phyloP scores from a whole-genome alignment of 2,329 filamentous ascomycete species.

The Epichloe amarillans region DNA sequence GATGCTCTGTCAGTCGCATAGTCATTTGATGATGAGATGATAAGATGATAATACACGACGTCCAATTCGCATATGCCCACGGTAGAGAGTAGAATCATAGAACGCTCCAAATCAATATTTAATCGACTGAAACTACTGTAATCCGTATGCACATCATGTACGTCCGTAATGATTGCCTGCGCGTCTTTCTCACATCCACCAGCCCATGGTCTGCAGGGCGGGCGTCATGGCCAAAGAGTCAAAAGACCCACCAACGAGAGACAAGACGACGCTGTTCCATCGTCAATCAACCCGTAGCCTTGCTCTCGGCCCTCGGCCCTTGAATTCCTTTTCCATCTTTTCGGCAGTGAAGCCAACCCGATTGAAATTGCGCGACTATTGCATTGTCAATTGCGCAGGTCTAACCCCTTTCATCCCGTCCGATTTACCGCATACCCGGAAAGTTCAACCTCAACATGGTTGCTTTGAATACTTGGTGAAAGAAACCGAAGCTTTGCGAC shows the following conservation, averaged over 20 bases:
- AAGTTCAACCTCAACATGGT: slow-evolving; percentile 3
- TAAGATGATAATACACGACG: neutral
- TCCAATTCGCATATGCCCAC: neutral
- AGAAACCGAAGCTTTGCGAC: slow-evolving; percentile 5
- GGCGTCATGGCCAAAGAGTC: neutral
- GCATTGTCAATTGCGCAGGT: neutral
- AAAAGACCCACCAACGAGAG: slow-evolving; percentile 8
- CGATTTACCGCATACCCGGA: slow-evolving; percentile 4
- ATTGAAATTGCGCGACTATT: neutral
- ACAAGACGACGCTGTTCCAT: slow-evolving; percentile 7
- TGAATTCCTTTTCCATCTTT: neutral
- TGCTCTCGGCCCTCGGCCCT: slow-evolving; percentile 8
- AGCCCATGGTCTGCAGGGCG: neutral
- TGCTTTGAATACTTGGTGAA: neutral
- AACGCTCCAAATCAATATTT: no score
- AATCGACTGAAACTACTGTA: no score
- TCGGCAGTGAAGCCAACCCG: neutral
- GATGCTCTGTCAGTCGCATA: neutral
- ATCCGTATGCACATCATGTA: no score
- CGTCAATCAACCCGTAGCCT: slow-evolving; percentile 24
- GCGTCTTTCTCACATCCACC: neutral
- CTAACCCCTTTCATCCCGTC: neutral
- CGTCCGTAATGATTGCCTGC: neutral
- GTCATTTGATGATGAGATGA: neutral
- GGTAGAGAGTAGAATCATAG: neutral